A percentile compares a stretch with the other conserved stretches of the same genome.
phyloP scores from a whole-genome alignment of 1,139 yeast genomes.

The Candida tunisiensis region DNA sequence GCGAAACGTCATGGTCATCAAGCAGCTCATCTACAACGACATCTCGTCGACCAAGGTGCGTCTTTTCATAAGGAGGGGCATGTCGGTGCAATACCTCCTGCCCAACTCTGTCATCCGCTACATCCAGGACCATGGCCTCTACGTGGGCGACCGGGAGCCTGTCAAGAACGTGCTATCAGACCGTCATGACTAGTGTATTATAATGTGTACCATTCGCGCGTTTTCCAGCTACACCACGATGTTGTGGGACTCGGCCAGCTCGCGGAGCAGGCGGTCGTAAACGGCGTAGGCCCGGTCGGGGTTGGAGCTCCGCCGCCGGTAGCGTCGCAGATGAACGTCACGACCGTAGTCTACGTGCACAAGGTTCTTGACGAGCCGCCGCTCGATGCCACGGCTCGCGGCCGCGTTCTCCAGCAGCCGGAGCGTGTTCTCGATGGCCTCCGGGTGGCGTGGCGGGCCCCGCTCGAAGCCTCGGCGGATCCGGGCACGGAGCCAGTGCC shows the following conservation, averaged over 20 bases:
- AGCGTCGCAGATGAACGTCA: too few relatives aligned
- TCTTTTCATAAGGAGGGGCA: slow-evolving; percentile 77
- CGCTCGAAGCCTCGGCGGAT: neutral
- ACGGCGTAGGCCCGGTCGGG: slow-evolving; percentile 2
- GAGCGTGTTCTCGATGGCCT: slow-evolving; percentile 6
- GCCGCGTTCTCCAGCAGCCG: slow-evolving; percentile 7
- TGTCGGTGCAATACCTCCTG: slow-evolving; percentile 88
- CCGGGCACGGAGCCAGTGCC: neutral
- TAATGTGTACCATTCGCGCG: neutral
- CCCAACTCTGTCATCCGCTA: slow-evolving; percentile 93
- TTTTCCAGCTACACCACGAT: slow-evolving; percentile 4
- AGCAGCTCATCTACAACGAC: slow-evolving; percentile 91
- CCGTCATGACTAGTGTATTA: slow-evolving; percentile 10
- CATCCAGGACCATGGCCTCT: slow-evolving; percentile 80
- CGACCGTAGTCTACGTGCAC: slow-evolving; percentile 6
- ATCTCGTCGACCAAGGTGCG: slow-evolving; percentile 91
- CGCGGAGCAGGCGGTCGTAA: slow-evolving; percentile 4
- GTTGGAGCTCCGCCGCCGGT: too few relatives aligned
- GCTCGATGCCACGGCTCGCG: slow-evolving; percentile 7
- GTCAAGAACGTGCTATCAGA: slow-evolving; percentile 68
- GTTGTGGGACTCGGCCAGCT: slow-evolving; percentile 5
- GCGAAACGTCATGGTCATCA: slow-evolving; percentile 81
- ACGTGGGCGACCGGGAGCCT: slow-evolving; percentile 77
- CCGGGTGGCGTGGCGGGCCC: neutral
- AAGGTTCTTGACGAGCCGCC: slow-evolving; percentile 5